These are phyloP conservation scores for Helotiales sp. DNA, from an alignment of 2,329 filamentous ascomycete genomes.

Conservation along the genomic window DNA sequence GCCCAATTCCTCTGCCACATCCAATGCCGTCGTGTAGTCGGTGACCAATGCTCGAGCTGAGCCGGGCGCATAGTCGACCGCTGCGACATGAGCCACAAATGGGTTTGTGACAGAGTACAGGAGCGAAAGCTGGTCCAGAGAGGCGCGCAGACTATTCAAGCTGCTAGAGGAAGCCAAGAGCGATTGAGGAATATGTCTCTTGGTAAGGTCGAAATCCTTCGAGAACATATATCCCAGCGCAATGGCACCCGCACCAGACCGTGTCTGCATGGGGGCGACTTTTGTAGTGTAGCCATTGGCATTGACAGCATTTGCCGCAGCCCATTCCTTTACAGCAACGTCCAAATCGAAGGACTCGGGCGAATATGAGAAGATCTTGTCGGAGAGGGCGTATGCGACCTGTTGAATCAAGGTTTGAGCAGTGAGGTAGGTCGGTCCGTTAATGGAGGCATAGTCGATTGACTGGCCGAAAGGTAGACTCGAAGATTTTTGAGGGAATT, in stretches of 20 bases:
- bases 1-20: conserved; percentile 85
- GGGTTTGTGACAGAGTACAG: conserved; percentile 91
- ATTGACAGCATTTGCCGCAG: conserved; percentile 68
- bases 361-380: conserved; percentile 97
- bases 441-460: conserved; percentile 61
- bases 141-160: conserved; percentile 75
- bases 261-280: conserved; percentile 80
- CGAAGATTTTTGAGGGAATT: conserved; percentile 43
- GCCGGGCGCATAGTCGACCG: conserved; percentile 75
- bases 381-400: conserved; percentile 89
- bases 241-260: conserved; percentile 85
- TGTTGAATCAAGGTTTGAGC: conserved; percentile 94
- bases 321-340: conserved; percentile 78
- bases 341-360: conserved; percentile 92
- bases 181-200: conserved; percentile 87
- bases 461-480: conserved; percentile 58
- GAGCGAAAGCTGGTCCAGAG: conserved; percentile 87
- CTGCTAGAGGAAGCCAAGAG: conserved; percentile 85
- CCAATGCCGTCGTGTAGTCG: conserved; percentile 81
- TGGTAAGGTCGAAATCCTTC: conserved; percentile 89
- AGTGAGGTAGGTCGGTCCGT: conserved; percentile 88
- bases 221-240: conserved; percentile 98
- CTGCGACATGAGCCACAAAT: conserved; percentile 88
- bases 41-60: conserved; percentile 71
- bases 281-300: conserved; percentile 77